Conservation (phyloP, 140 eudicot species). For the Stevia rebaudiana region DNA sequence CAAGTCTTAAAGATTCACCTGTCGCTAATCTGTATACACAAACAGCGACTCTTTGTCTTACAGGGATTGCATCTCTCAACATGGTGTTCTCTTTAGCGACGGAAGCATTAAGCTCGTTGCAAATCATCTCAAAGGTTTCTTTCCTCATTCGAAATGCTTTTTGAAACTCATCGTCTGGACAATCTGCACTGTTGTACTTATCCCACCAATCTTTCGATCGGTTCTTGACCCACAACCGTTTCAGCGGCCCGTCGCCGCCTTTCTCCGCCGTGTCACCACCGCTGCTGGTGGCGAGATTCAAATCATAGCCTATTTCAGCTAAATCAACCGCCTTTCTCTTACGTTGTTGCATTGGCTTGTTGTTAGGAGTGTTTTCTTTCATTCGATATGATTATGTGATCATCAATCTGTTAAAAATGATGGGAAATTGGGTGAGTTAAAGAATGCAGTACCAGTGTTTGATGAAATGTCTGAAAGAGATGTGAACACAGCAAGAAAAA, state of each 20-base stretch:
- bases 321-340: slow-evolving; percentile 27
- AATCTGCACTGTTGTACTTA: slow-evolving; percentile 64
- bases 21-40: slow-evolving; percentile 80
- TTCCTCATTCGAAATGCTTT: slow-evolving; percentile 69
- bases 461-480: slow-evolving; percentile 34
- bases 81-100: slow-evolving; percentile 74
- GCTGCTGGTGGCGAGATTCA: slow-evolving; percentile 16
- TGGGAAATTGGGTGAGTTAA: not conserved
- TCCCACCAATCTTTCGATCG: slow-evolving; percentile 88
- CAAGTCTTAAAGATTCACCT: slow-evolving; percentile 74
- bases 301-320: slow-evolving; percentile 14
- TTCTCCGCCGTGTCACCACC: slow-evolving; percentile 11
- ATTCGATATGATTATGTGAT: slow-evolving; percentile 15
- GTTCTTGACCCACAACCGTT: slow-evolving; percentile 71
- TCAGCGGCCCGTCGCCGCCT: slow-evolving; percentile 34
- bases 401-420: not conserved
- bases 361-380: slow-evolving; percentile 14
- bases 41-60: slow-evolving; percentile 72
- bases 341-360: slow-evolving; percentile 19
- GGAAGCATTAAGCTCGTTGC: slow-evolving; percentile 54
- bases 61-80: slow-evolving; percentile 89
- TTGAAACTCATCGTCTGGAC: slow-evolving; percentile 61
- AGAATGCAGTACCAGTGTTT: slow-evolving; percentile 26
- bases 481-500: slow-evolving; percentile 39
- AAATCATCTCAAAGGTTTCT: slow-evolving; percentile 57